phyloP scores from a whole-genome alignment of 768 basidiomycete species.

The Phlegmacium glaucopus region DNA sequence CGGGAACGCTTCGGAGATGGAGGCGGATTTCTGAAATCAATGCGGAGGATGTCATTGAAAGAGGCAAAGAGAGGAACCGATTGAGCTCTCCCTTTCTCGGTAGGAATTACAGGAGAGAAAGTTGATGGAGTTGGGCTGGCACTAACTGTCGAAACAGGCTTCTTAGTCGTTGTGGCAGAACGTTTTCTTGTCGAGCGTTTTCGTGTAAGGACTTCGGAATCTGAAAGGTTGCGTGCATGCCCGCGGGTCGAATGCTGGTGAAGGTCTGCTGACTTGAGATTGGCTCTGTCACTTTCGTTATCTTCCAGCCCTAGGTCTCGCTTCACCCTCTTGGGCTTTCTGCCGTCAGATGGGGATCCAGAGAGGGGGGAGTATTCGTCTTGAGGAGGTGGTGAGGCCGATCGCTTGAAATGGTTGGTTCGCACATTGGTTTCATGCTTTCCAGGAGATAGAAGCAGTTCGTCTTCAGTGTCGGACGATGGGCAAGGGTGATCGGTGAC shows the following conservation, averaged over 20 bases:
- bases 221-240: slow-evolving; percentile 34
- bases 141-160: slow-evolving; percentile 24
- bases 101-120: slow-evolving; percentile 14
- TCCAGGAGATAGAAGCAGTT: slow-evolving; percentile 42
- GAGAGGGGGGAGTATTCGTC: slow-evolving; percentile 26
- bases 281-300: slow-evolving; percentile 12
- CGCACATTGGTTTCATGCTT: slow-evolving; percentile 23
- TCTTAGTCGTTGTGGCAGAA: slow-evolving; percentile 22
- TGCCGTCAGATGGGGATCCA: slow-evolving; percentile 24
- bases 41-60: slow-evolving; percentile 25
- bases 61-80: slow-evolving; percentile 43
- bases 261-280: slow-evolving; percentile 7
- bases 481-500: slow-evolving; percentile 8
- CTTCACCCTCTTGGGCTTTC: slow-evolving; percentile 36
- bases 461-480: slow-evolving; percentile 39
- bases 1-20: slow-evolving; percentile 37
- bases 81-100: slow-evolving; percentile 36
- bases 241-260: slow-evolving; percentile 9
- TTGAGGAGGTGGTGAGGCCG: slow-evolving; percentile 33
- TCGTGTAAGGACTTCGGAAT: slow-evolving; percentile 22
- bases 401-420: slow-evolving; percentile 31
- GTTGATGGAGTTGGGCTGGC: slow-evolving; percentile 14
- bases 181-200: slow-evolving; percentile 21
- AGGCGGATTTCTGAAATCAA: slow-evolving; percentile 43
- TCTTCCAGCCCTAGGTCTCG: slow-evolving; percentile 18